Conservation (phyloP, 805 yeast species). For the Millerozyma miso region DNA sequence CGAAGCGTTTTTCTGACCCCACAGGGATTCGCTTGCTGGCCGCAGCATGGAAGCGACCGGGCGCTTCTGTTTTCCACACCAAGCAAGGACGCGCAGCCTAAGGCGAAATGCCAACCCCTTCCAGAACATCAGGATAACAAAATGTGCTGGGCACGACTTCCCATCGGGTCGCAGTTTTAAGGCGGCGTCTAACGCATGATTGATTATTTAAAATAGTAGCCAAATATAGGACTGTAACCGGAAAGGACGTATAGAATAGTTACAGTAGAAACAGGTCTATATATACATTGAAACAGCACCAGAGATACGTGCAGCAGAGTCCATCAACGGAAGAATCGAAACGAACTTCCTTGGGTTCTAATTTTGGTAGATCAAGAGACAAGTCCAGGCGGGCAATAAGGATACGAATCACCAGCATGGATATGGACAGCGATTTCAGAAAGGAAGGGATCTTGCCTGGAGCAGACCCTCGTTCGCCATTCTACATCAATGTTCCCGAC, state of each 20-base stretch:
- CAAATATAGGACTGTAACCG: neutral
- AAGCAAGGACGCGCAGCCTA: neutral
- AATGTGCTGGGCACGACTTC: no score
- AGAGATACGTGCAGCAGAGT: no score
- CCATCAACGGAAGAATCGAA: neutral
- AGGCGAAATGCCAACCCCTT: neutral
- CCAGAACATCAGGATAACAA: neutral
- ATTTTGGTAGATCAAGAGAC: neutral
- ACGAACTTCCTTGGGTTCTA: neutral
- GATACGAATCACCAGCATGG: neutral
- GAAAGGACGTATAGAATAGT: neutral
- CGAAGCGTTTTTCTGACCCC: no score
- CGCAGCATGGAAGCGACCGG: no score
- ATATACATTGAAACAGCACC: no score
- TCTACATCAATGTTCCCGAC: conserved; percentile 34
- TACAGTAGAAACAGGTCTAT: no score
- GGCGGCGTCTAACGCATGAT: neutral
- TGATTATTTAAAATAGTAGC: neutral
- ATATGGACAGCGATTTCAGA: neutral
- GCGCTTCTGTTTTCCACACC: no score
- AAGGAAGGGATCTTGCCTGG: conserved; percentile 27
- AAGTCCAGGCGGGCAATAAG: neutral
- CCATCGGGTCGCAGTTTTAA: neutral
- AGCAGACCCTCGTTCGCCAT: conserved; percentile 33
- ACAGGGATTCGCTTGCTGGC: no score